Percentiles rank a stretch among this genome's conserved stretches.
Evolutionary conservation across 1,139 yeast genomes (phyloP).

Genomic region (Kodamaea arcana): DNA sequence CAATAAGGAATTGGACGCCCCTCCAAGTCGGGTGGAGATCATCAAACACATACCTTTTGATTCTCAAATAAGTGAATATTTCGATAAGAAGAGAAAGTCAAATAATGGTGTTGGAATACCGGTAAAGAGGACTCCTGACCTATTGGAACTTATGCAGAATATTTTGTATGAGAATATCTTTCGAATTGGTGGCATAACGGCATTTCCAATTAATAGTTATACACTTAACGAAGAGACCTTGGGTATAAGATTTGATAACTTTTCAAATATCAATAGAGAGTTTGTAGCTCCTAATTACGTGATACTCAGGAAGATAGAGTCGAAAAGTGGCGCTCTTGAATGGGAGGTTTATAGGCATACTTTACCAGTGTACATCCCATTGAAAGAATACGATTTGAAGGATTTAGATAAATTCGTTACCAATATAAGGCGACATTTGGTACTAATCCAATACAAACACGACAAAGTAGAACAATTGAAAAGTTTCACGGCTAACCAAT

Average conservation of each 20-base stretch:
- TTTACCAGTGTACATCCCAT: constrained; percentile 29
- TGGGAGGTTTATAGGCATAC: constrained; percentile 39
- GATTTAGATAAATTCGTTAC: constrained; percentile 14
- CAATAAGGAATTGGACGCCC: constrained; percentile 5
- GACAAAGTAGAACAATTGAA: constrained; percentile 24
- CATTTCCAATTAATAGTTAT: constrained; percentile 34
- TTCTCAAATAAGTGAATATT: constrained; percentile 6
- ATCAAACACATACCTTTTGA: constrained; percentile 7
- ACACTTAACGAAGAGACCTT: constrained; percentile 10
- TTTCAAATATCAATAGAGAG: constrained; percentile 15
- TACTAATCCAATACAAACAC: constrained; percentile 26
- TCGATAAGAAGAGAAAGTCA: constrained; percentile 2
- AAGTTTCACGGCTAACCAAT: constrained; percentile 8
- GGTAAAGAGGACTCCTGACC: neutral
- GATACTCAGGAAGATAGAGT: constrained; percentile 23
- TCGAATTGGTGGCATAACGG: constrained; percentile 39
- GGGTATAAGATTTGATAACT: constrained; percentile 38
- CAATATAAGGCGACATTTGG: constrained; percentile 17
- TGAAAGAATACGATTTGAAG: constrained; percentile 11
- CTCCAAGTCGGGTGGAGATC: neutral
- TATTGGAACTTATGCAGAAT: constrained; percentile 25
- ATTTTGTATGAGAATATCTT: constrained; percentile 36
- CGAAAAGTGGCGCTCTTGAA: constrained; percentile 3
- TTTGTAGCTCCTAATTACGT: constrained; percentile 37
- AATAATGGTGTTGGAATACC: neutral